Conservation (phyloP, 2,329 filamentous ascomycete species). For the Phialemonium atrogriseum region DNA sequence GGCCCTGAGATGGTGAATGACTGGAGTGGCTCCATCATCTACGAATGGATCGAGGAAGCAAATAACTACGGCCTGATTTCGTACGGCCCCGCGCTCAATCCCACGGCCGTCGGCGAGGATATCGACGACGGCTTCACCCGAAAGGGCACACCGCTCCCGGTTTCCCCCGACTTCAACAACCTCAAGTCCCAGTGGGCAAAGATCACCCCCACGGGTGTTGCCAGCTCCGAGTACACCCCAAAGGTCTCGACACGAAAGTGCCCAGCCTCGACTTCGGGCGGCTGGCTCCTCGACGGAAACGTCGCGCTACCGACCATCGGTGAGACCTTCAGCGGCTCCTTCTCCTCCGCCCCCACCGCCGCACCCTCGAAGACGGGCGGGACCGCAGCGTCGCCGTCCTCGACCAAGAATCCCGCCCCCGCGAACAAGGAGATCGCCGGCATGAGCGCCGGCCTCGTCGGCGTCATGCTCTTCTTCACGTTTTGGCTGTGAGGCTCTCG, state of each 20-base stretch:
- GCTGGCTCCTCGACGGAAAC: slow-evolving; percentile 67
- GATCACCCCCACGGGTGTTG: slow-evolving; percentile 60
- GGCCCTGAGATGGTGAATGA: slow-evolving; percentile 61
- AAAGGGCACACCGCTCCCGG: slow-evolving; percentile 64
- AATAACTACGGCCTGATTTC: slow-evolving; percentile 77
- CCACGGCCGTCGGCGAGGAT: slow-evolving; percentile 42
- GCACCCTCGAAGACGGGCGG: slow-evolving; percentile 20
- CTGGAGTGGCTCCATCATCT: slow-evolving; percentile 73
- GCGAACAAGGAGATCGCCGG: slow-evolving; percentile 38
- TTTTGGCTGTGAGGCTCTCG: slow-evolving; percentile 33
- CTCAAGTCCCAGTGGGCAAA: slow-evolving; percentile 70
- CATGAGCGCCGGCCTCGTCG: slow-evolving; percentile 38
- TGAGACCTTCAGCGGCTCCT: slow-evolving; percentile 30
- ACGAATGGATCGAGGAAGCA: slow-evolving; percentile 82
- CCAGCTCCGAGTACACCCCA: slow-evolving; percentile 56
- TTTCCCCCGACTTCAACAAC: slow-evolving; percentile 70
- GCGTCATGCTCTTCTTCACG: slow-evolving; percentile 44
- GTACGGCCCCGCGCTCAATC: slow-evolving; percentile 56
- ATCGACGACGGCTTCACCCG: slow-evolving; percentile 60
- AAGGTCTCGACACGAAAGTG: slow-evolving; percentile 58
- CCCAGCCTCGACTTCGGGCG: slow-evolving; percentile 57
- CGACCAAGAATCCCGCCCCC: slow-evolving; percentile 32
- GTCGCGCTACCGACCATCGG: slow-evolving; percentile 63
- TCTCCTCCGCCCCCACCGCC: slow-evolving; percentile 14
- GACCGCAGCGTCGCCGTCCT: slow-evolving; percentile 14